Base-by-base conservation (phyloP, 1,284 basidiomycete species). In the Athelia sp. region DNA sequence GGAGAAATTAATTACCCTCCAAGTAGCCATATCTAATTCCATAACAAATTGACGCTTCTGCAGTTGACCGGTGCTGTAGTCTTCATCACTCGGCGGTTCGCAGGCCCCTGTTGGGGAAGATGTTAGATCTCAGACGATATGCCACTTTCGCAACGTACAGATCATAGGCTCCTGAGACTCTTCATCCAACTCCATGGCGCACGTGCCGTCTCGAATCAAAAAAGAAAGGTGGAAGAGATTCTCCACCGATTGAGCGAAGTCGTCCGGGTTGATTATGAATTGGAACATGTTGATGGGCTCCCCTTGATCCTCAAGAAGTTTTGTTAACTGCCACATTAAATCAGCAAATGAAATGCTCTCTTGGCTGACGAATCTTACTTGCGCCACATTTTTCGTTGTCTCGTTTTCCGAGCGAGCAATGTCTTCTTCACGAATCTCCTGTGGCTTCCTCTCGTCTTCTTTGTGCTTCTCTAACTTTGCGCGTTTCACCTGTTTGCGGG, bases 141-240 rank as follows among this genome's bases (percentile, higher is more conserved):
- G 18, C 24, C n/a, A n/a, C n/a, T n/a, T 34, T 2, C 46, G 18
- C 23, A 14, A 67, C 81, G 56, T 60, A 93, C 92, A 84, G 34
- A 93, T 79, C 6, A 84, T 67, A 2, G 87, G 87, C 58, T 90
- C 87, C 1, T 82, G 85, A n/a, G 36, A 8, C 0, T 85, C 70
- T 3, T 82, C 72, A 43, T 73, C 68, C 1, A 78, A 77, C 56
- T 87, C 81, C 42, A 91, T 72, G 4, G 84, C 82, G 44, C 84
- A 90, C 60, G 81, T 82, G 13, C 87, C 90, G 57, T 96, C 92
- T 43, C 89, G 77, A 45, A 97, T 87, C 47, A 95, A 73, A 67
- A 97, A 97, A 0, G 93, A 93, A 1, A 96, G 75, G 59, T 96
- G 91, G 64, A 97, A 97, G 18, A 96, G 73, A 62, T 97, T 97